A percentile compares a stretch with the other conserved stretches of the same genome.
Evolutionary conservation across 2,329 filamentous ascomycete genomes (phyloP).

Genomic region (Didymosphaeria variabile): DNA sequence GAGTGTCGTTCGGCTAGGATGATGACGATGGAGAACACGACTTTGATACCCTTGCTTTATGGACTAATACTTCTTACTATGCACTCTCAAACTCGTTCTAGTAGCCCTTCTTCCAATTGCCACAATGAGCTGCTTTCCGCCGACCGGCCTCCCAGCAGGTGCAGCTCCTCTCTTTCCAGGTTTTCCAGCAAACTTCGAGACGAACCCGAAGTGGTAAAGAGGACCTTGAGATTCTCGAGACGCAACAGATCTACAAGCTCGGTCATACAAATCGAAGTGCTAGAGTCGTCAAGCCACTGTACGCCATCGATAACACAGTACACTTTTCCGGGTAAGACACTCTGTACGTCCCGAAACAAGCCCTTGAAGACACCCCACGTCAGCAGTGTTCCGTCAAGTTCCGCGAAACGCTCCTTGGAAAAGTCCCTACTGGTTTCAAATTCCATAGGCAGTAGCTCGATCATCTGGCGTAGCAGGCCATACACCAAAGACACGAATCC

Average conservation of each 20-base stretch:
- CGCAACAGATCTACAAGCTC: slow-evolving; percentile 11
- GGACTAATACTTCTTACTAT: not conserved
- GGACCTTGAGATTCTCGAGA: slow-evolving; percentile 16
- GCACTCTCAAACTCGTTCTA: not conserved
- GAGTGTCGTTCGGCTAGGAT: slow-evolving; percentile 73
- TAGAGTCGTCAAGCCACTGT: slow-evolving; percentile 25
- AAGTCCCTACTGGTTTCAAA: slow-evolving; percentile 12
- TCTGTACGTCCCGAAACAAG: slow-evolving; percentile 12
- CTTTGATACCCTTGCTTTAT: slow-evolving; percentile 11
- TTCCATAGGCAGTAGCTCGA: slow-evolving; percentile 17
- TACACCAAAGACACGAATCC: slow-evolving; percentile 19
- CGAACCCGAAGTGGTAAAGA: slow-evolving; percentile 24
- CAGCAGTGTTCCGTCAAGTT: slow-evolving; percentile 11
- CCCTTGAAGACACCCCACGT: slow-evolving; percentile 4
- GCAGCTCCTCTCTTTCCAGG: not conserved
- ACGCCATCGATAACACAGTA: slow-evolving; percentile 25
- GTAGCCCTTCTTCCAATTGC: slow-evolving; percentile 7
- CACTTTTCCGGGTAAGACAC: slow-evolving; percentile 1
- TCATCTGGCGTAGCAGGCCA: slow-evolving; percentile 23
- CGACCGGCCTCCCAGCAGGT: not conserved
- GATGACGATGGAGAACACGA: not conserved
- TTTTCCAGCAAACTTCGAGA: slow-evolving; percentile 18
- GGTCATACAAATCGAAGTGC: slow-evolving; percentile 12
- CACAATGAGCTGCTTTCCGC: not conserved
- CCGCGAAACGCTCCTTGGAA: slow-evolving; percentile 7